Conservation (phyloP, 495 filamentous ascomycete genomes). For the Penicilliopsis zonata region DNA sequence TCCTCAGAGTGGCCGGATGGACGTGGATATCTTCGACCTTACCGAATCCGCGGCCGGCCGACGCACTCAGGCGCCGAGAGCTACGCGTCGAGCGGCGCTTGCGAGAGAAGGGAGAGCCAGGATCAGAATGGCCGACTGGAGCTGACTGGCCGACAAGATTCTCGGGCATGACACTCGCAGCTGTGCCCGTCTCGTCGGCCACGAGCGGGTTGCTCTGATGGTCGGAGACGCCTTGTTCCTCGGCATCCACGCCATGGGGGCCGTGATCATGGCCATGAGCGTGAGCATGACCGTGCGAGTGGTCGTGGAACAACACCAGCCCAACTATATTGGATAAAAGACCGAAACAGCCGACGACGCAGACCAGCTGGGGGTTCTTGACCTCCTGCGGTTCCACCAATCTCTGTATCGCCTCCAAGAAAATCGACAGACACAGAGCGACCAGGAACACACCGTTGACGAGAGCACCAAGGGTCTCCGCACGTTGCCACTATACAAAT, state of each 20-base stretch:
- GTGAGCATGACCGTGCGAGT: constrained; percentile 68
- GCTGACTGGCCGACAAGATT: constrained; percentile 8
- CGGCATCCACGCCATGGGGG: constrained; percentile 16
- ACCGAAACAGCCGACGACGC: constrained; percentile 77
- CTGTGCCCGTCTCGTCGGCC: constrained; percentile 32
- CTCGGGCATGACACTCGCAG: constrained; percentile 35
- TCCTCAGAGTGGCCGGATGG: constrained; percentile 80
- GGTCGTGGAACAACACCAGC: constrained; percentile 81
- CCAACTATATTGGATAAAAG: constrained; percentile 86
- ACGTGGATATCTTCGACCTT: constrained; percentile 66
- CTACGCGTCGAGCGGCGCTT: constrained; percentile 30
- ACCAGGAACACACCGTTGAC: constrained; percentile 96
- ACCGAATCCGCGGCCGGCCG: constrained; percentile 34
- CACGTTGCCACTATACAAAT: constrained; percentile 82
- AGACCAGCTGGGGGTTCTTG: constrained; percentile 67
- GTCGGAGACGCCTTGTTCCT: constrained; percentile 9
- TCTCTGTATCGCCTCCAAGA: constrained; percentile 83
- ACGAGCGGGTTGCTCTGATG: constrained; percentile 16
- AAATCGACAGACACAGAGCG: constrained; percentile 87
- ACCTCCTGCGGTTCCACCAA: constrained; percentile 84
- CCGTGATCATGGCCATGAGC: constrained; percentile 36
- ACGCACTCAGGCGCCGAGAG: constrained; percentile 41
- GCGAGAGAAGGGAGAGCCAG: constrained; percentile 16
- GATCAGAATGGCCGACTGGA: constrained; percentile 8
- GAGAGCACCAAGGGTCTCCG: constrained; percentile 92